Evolutionary conservation across 768 basidiomycete species (phyloP).

Genomic region (Leccinellum rugosiceps): DNA sequence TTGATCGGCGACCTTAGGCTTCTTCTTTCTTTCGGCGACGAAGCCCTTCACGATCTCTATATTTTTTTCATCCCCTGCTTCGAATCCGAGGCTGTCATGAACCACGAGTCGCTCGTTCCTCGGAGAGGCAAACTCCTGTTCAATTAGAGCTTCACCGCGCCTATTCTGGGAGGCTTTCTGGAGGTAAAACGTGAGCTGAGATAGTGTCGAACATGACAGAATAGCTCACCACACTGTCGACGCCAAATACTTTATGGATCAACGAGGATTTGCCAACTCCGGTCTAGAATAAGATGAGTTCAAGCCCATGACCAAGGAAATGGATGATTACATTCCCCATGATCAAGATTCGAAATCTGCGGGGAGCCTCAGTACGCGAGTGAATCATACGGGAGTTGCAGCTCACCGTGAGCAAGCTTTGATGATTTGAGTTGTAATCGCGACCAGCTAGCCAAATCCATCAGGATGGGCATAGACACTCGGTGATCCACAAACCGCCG

Average conservation of each 20-base stretch:
- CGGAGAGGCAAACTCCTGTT: constrained; percentile 12
- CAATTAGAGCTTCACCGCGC: constrained; percentile 12
- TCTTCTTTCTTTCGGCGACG: constrained; percentile 1
- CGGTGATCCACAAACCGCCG: not conserved
- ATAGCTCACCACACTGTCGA: constrained; percentile 7
- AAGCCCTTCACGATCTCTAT: constrained; percentile 4
- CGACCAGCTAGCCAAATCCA: constrained; percentile 1
- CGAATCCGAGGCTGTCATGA: constrained; percentile 18
- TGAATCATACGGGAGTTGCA: not conserved
- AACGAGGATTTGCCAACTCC: constrained; percentile 18
- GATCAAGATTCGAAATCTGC: constrained; percentile 14
- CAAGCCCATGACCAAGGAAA: not conserved
- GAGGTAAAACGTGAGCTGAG: not conserved
- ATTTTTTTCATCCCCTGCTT: constrained; percentile 8
- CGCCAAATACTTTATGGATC: constrained; percentile 13
- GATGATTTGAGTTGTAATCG: constrained; percentile 8
- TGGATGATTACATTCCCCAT: constrained; percentile 11
- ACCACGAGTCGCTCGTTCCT: constrained; percentile 14
- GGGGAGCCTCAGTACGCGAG: not conserved
- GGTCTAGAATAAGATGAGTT: constrained; percentile 1
- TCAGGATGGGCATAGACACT: not conserved
- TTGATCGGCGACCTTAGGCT: constrained; percentile 1
- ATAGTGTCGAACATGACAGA: not conserved
- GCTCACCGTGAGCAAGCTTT: constrained; percentile 10
- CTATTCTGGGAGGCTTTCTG: not conserved